Percentiles rank a stretch among this genome's conserved stretches.
Evolutionary conservation across 306 rosid species (phyloP).

Genomic region (Vigna mungo): DNA sequence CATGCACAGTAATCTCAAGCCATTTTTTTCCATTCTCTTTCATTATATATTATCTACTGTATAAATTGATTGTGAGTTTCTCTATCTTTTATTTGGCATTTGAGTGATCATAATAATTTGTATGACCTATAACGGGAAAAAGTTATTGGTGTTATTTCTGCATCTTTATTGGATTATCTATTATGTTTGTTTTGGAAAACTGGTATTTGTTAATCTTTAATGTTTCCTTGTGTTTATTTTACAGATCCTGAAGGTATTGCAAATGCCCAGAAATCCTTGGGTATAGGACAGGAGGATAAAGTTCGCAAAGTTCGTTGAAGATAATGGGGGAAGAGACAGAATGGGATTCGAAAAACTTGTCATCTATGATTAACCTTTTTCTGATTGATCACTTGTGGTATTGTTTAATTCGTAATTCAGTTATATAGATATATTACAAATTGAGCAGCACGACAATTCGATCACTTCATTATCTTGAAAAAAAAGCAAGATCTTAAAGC

Average conservation of each 20-base stretch:
- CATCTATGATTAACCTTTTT: neutral
- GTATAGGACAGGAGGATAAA: slow-evolving; percentile 86
- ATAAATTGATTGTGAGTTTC: slow-evolving; percentile 14
- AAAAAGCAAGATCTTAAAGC: neutral
- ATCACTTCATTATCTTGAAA: slow-evolving; percentile 1
- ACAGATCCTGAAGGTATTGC: slow-evolving; percentile 98
- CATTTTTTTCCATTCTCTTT: neutral
- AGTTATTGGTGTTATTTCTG: neutral
- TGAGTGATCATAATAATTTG: neutral
- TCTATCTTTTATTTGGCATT: slow-evolving; percentile 7
- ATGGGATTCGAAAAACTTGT: neutral
- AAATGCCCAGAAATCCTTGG: slow-evolving; percentile 87
- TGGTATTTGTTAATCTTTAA: slow-evolving; percentile 9
- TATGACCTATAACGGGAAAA: slow-evolving; percentile 1
- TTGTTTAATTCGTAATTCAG: neutral
- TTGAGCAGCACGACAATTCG: slow-evolving; percentile 1
- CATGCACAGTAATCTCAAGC: slow-evolving; percentile 1
- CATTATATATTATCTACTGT: slow-evolving; percentile 3
- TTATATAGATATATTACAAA: slow-evolving; percentile 22
- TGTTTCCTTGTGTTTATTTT: slow-evolving; percentile 35
- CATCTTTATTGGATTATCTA: neutral
- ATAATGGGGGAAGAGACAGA: neutral
- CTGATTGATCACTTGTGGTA: neutral
- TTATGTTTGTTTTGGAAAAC: slow-evolving; percentile 10
- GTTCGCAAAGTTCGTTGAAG: slow-evolving; percentile 75